A percentile compares a stretch with the other conserved stretches of the same genome.
Conservation (phyloP, 192 early-diverging fungal species). For the Podila minutissima region DNA sequence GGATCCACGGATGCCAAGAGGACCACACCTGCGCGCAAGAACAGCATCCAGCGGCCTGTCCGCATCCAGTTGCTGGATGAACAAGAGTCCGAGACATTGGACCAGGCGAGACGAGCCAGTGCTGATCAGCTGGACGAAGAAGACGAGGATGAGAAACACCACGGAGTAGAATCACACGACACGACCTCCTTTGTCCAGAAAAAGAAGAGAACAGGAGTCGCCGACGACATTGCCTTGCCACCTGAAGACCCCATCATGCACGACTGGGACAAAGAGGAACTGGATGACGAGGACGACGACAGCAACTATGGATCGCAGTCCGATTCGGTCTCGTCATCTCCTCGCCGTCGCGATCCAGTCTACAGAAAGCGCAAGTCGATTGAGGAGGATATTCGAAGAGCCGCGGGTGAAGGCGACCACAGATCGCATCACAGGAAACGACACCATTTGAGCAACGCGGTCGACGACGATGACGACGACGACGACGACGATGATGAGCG, state of each 20-base stretch:
- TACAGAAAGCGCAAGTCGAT: conserved; percentile 3
- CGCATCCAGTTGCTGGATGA: conserved; percentile 36
- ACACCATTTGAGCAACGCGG: not conserved
- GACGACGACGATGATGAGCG: not conserved
- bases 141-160: not conserved
- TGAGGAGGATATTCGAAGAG: conserved; percentile 12
- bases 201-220: not conserved
- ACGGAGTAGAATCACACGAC: not conserved
- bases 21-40: conserved; percentile 10
- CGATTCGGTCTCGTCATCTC: not conserved
- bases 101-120: conserved; percentile 11
- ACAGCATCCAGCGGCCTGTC: conserved; percentile 27
- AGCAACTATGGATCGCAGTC: not conserved
- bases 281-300: conserved; percentile 33
- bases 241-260: conserved; percentile 38
- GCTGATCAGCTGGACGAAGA: not conserved
- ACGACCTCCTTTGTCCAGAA: not conserved
- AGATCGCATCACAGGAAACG: not conserved
- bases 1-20: not conserved
- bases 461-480: not conserved
- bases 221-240: conserved; percentile 10
- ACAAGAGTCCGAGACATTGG: conserved; percentile 27
- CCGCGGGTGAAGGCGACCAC: not conserved
- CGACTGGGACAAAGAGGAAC: conserved; percentile 49
- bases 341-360: not conserved